Evolutionary conservation across 2,329 filamentous ascomycete species (phyloP), one percentile per base, ranked within the genome.

Genomic region (Penicillium sp.): DNA sequence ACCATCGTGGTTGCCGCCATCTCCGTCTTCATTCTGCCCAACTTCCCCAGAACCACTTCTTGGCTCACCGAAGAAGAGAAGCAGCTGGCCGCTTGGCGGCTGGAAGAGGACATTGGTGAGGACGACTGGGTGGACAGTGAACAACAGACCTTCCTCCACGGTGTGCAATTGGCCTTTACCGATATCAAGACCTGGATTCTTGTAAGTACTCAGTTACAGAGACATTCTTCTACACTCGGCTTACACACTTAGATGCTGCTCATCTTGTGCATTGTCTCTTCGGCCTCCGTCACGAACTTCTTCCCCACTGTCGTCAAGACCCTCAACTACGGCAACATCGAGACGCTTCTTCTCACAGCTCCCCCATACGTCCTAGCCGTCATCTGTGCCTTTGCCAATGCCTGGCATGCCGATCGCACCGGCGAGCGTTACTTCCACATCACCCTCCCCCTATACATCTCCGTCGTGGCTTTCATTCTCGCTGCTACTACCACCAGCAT

Each of bases 361-460:
- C 84, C 84, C 0, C 82, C 82, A 1, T 86, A 84, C 62, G 77
- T 68, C 3, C 72, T 84, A 10, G 76, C 75, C 43, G 75, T 81
- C 28, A 75, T 85, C 39, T 80, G 78, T 0, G 79, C 82, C 1
- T 81, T 82, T 56, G 49, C 75, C 37, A 87, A 86, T 56, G 81
- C 84, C 3, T 82, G 80, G 75, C 83, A 87, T 64, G 83, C 85
- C 15, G 85, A 88, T 64, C 77, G 75, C 37, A 85, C 82, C 0
- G 82, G 83, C 19, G 85, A 88, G 66, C 77, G 84, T 5, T 88
- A 82, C 66, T 80, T 78, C 63, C 85, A 88, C 65, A 77, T 88
- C 52, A 74, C 75, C 0, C 48, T 80, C 1, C 84, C 85, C 0
- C 72, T 87, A 12, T 77, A 73, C 50, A 70, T 87, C 37, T 79